Evolutionary conservation across 805 yeast genomes (phyloP).

Genomic region (Nakazawaea ernobii): DNA sequence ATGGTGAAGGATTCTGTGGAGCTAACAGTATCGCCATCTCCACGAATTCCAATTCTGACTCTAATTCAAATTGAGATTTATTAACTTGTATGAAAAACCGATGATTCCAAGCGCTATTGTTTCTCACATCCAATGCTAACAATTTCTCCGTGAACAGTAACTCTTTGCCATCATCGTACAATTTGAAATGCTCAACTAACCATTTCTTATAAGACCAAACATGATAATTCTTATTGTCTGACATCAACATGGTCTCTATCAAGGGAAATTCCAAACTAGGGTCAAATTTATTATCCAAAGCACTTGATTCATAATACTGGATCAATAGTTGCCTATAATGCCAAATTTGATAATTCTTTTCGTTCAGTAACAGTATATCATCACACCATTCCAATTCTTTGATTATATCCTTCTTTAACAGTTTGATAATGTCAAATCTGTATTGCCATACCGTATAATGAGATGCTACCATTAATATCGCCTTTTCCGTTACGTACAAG

Average conservation of each 20-base stretch:
- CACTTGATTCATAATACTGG: conserved; percentile 19
- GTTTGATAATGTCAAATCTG: conserved; percentile 45
- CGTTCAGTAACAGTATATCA: conserved; percentile 62
- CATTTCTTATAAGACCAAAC: conserved; percentile 93
- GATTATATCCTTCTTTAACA: conserved; percentile 29
- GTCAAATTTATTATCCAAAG: conserved; percentile 23
- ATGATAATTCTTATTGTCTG: conserved; percentile 88
- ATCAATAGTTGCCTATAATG: conserved; percentile 74
- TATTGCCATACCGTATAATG: conserved; percentile 90
- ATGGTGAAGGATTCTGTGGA: conserved; percentile 78
- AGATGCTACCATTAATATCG: conserved; percentile 71
- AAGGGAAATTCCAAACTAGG: conserved; percentile 60
- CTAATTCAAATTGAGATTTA: conserved; percentile 17
- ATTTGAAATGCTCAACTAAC: conserved; percentile 56
- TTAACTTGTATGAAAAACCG: conserved; percentile 53
- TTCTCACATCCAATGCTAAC: conserved; percentile 62
- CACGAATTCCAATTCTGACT: conserved; percentile 50
- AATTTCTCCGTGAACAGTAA: conserved; percentile 40
- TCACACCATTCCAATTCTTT: conserved; percentile 79
- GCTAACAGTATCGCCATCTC: conserved; percentile 44
- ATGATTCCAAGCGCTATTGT: conserved; percentile 93
- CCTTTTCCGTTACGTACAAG: conserved; percentile 53
- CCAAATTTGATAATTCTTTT: conserved; percentile 97
- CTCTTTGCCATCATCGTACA: conserved; percentile 43
- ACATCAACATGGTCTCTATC: conserved; percentile 59